Evolutionary conservation across 257 asterid genomes (phyloP), one percentile per base, ranked within the genome.

Genomic region (Eustoma russellianum): DNA sequence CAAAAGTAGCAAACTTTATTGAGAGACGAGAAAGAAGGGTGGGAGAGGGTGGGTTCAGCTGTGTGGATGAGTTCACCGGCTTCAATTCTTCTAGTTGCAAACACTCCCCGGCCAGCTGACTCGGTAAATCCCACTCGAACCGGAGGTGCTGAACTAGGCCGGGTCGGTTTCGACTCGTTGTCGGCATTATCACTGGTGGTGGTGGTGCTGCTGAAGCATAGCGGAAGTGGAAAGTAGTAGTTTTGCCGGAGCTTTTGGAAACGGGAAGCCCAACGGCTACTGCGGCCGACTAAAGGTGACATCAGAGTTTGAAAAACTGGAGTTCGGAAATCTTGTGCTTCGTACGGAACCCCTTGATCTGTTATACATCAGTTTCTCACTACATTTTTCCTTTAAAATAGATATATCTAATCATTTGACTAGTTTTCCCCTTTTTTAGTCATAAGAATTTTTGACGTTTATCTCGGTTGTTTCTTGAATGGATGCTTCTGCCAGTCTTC

Each of bases 1-100:
- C 95, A 88, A 61, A 66, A 68, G 70, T 88, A 81, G 71, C 97
- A 88, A 46, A 72, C 82, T 33, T 63, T 52, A 57, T 67, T 43
- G 48, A 77, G 61, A 18, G 71, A 75, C 54, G 92, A 52, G 19
- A 81, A 63, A 46, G 80, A 64, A 46, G 97, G 94, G 64, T 85
- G 92, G 44, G 80, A 65, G 24, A 88, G 54, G 8, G 75, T 16
- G 50, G 95, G 87, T 57, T 76, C 67, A 17, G 92, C 95, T 2
- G 80, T 66, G 73, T 85, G 94, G 68, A 88, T 83, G 68, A 83
- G 74, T 38, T 85, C 89, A 52, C 95, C 97, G 52, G 78, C 61
- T 30, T 55, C 77, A 65, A 88, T 70, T 57, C 61, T 64, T 59
- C 84, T 76, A 16, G 76, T 65, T n/a, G 95, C 94, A 57, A 88